These are phyloP conservation scores for Phanerodontia chrysosporium DNA, from an alignment of 768 basidiomycete species.

Conservation along the genomic window DNA sequence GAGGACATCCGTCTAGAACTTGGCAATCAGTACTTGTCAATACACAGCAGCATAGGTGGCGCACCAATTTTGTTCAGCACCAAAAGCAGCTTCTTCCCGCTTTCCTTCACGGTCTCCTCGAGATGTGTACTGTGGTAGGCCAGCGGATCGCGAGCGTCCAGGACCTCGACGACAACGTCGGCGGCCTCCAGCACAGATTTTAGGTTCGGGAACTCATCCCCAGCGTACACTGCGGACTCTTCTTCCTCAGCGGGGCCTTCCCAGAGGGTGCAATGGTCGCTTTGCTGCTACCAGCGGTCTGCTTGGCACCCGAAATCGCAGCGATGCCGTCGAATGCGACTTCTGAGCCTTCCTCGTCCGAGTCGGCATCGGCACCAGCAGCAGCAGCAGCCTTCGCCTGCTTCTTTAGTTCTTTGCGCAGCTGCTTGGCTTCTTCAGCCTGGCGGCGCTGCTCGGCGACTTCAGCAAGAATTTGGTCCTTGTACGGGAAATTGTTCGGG, in stretches of 20 bases:
- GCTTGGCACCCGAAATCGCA: conserved; percentile 16
- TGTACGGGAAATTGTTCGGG: conserved; percentile 90
- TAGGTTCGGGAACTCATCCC: conserved; percentile 59
- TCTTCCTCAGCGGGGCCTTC: conserved; percentile 41
- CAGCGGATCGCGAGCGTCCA: conserved; percentile 82
- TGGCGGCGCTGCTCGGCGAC: conserved; percentile 75
- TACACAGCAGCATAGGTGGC: conserved; percentile 26
- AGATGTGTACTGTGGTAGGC: conserved; percentile 61
- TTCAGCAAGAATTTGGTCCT: conserved; percentile 91
- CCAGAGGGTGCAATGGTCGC: conserved; percentile 21
- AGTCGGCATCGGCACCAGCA: conserved; percentile 20
- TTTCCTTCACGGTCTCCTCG: conserved; percentile 48
- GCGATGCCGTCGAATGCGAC: conserved; percentile 45
- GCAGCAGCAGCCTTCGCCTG: conserved; percentile 31
- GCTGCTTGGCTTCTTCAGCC: conserved; percentile 76
- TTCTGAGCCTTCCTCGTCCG: conserved; percentile 27
- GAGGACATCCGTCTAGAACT: conserved; percentile 69
- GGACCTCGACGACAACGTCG: conserved; percentile 74
- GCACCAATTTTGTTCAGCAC: conserved; percentile 85
- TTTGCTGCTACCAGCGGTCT: conserved; percentile 16
- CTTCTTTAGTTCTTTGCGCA: conserved; percentile 62
- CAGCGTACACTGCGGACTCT: conserved; percentile 57
- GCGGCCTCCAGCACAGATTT: conserved; percentile 68
- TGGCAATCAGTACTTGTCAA: not conserved
- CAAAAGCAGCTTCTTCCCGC: conserved; percentile 48